Base-by-base conservation (phyloP, 176 grass and related monocot genomes). In the Phoenix roebelenii region DNA sequence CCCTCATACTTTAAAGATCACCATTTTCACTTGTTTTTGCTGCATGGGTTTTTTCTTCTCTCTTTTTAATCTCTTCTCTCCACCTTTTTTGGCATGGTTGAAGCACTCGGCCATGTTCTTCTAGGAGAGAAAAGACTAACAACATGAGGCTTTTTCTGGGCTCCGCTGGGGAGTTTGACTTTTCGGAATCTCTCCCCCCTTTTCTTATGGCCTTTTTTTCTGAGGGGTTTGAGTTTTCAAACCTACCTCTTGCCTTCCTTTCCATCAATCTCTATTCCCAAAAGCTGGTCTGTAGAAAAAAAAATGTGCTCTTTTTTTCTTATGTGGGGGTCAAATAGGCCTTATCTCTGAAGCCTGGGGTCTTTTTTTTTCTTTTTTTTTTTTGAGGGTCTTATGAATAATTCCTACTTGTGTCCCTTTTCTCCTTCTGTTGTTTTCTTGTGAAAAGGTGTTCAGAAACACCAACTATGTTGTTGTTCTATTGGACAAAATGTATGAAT, bases 21-120 rank as follows among this genome's bases (percentile, higher is more conserved):
- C 81, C 82, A 85, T 83, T 85, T 80, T 58, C 67, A 76, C 74
- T 74, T 57, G 22, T 88, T 78, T 87, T 85, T 76, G 78, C 84
- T 88, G 39, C 68, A 69, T 82, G 61, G 61, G 69, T 60, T 73
- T 51, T 51, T 73, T 67, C 3, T n/a, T 56, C 49, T 9, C 18
- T 78, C 19, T 30, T 66, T 51, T 49, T 61, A 35, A 52, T 17
- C 23, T 51, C 49, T 63, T 72, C 53, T 28, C 30, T 22, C 4
- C 1, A 58, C 52, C 19, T 30, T n/a, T 14, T 82, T 81, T 81
- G 71, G 58, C 72, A 81, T 71, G 72, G 29, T 80, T 58, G 63
- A 74, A 51, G 20, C 52, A 71, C 15, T 65, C 10, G 25, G 39
- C 32, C 66, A 48, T 69, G 64, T 74, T 74, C 18, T 57, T 12